phyloP scores from a whole-genome alignment of 768 basidiomycete species.

The Pleurotus tuoliensis region DNA sequence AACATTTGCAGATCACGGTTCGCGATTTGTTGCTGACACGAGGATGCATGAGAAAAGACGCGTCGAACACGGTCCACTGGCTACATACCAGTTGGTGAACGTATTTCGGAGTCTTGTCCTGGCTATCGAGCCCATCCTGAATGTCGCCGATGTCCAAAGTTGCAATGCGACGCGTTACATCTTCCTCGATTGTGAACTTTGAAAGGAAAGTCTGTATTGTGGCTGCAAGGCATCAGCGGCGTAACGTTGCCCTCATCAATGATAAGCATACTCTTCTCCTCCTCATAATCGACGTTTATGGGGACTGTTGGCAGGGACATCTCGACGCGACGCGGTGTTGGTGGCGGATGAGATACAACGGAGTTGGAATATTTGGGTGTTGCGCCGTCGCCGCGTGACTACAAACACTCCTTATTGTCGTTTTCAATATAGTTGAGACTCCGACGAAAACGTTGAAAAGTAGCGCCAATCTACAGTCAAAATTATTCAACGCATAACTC shows the following conservation, averaged over 20 bases:
- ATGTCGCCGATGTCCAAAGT: constrained; percentile 65
- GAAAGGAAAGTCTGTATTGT: constrained; percentile 70
- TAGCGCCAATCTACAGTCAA: no score
- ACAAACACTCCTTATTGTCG: no score
- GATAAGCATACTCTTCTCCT: constrained; percentile 56
- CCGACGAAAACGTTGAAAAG: no score
- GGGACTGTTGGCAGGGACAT: constrained; percentile 68
- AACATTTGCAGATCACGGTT: constrained; percentile 92
- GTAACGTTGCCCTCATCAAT: not conserved
- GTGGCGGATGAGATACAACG: constrained; percentile 22
- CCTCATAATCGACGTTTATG: constrained; percentile 62
- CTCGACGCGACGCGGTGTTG: constrained; percentile 15
- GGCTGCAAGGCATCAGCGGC: constrained; percentile 32
- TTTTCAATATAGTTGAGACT: no score
- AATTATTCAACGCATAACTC: no score
- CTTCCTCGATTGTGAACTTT: constrained; percentile 64
- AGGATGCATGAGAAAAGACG: constrained; percentile 21
- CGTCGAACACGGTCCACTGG: constrained; percentile 20
- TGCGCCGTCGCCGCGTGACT: no score
- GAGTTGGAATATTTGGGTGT: constrained; percentile 13
- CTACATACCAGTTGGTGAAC: constrained; percentile 74
- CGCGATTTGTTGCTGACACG: constrained; percentile 77
- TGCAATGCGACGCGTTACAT: constrained; percentile 62
- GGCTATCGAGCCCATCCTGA: constrained; percentile 26
- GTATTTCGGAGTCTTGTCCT: constrained; percentile 62